A percentile compares a stretch with the other conserved stretches of the same genome.
Conservation (phyloP, 2,329 filamentous ascomycete species). For the Phaeosphaeriaceae sp. region DNA sequence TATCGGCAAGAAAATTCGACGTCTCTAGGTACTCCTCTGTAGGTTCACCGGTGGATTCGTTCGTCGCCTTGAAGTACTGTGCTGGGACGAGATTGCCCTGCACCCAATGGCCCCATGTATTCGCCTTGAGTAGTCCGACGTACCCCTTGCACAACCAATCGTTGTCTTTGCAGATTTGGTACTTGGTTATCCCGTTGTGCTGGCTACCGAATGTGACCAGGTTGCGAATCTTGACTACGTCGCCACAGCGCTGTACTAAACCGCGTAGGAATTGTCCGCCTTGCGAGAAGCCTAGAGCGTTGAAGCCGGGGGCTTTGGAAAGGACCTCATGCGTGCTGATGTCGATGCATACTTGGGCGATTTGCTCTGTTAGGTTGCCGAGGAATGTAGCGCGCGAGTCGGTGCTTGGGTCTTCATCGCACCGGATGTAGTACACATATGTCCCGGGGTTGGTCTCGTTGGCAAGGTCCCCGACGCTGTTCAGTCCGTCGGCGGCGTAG, state of each 20-base stretch:
- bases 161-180: conserved; percentile 71
- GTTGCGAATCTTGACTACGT: conserved; percentile 70
- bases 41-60: conserved; percentile 61
- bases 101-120: conserved; percentile 80
- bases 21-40: conserved; percentile 72
- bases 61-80: conserved; percentile 85
- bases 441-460: conserved; percentile 79
- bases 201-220: conserved; percentile 89
- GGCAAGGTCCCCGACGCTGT: conserved; percentile 72
- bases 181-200: conserved; percentile 89
- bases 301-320: conserved; percentile 79
- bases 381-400: conserved; percentile 89
- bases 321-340: conserved; percentile 79
- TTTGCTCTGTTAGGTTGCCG: conserved; percentile 83
- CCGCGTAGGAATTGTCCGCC: conserved; percentile 95
- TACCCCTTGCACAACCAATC: conserved; percentile 85
- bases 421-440: conserved; percentile 78
- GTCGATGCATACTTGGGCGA: conserved; percentile 77
- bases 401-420: conserved; percentile 67
- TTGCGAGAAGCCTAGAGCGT: conserved; percentile 93
- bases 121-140: conserved; percentile 76
- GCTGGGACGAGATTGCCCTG: conserved; percentile 85
- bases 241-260: conserved; percentile 86
- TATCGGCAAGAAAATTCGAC: conserved; percentile 90
- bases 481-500: conserved; percentile 77